Base-by-base conservation (phyloP, 2,329 filamentous ascomycete species). In the Tricladium varicosporioides region DNA sequence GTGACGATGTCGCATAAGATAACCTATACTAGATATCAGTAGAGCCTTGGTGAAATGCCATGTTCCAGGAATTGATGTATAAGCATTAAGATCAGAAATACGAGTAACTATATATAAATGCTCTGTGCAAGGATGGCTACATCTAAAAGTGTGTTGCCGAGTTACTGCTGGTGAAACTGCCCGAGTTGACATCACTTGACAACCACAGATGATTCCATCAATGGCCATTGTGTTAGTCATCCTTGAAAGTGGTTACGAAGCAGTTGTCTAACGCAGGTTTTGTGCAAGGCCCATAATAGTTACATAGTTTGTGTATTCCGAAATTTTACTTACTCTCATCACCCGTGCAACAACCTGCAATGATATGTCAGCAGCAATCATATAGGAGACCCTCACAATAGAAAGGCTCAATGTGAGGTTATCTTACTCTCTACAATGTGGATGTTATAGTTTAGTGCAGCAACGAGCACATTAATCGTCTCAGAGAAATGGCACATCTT, bases 291-390 rank as follows among this genome's bases (percentile, higher is more conserved):
- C 15, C 45, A 43, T 16, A 11, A 51, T 42, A 1, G 18, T 40
- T 11, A 40, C 36, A 40, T 10, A 46, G 18, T 46, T 33, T 15
- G 10, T 5, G 15, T 9, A 7, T 9, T 16, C 2, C 5, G 22
- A 49, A 16, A 10, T n/a, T 13, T n/a, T 33, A 58, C 63, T 57
- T 62, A 69, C 67, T 65, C 42, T 69, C 67, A 45, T 68, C 65
- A 32, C 66, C 65, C 3, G 62, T 60, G 47, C 60, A 63, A n/a
- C 49, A 40, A 40, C 36, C 36, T 40, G 36, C 36, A 40, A 13
- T 40, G n/a, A 11, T 40, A n/a, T 11, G 36, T 40, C n/a, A 40
- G 36, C 36, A 40, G 4, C n/a, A 8, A 13, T 40, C 10, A 2
- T 40, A 40, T 11, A 10, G 11, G 36, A 40, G 36, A 40, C 36